Evolutionary conservation across 306 rosid genomes (phyloP).

Genomic region (Glycine tomentella): DNA sequence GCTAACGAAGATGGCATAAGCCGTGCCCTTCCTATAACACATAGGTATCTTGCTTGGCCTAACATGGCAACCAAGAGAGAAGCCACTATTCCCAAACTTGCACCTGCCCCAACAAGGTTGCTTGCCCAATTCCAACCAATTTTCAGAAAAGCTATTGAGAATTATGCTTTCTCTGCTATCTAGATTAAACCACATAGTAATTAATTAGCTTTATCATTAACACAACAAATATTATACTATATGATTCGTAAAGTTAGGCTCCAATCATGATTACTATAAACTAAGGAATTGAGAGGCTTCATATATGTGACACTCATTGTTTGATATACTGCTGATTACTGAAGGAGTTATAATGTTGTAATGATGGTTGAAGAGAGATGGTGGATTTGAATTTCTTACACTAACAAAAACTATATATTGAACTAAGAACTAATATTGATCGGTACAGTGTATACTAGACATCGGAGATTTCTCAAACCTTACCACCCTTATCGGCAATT

Average conservation of each 20-base stretch:
- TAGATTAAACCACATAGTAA: constrained; percentile 30
- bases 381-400: no score
- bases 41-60: constrained; percentile 97
- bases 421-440: no score
- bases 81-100: constrained; percentile 74
- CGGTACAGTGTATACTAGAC: no score
- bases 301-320: no score
- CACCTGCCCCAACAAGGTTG: constrained; percentile 87
- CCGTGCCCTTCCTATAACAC: constrained; percentile 92
- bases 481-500: no score
- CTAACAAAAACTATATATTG: no score
- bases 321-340: no score
- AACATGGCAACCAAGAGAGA: constrained; percentile 92
- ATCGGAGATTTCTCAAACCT: no score
- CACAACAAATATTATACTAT: not conserved
- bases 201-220: constrained; percentile 30
- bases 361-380: no score
- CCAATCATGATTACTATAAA: constrained; percentile 21
- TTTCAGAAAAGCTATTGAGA: constrained; percentile 69
- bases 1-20: constrained; percentile 90
- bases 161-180: constrained; percentile 72
- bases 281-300: not conserved
- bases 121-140: constrained; percentile 93
- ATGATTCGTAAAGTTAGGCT: constrained; percentile 4
- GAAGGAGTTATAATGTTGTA: no score